These are phyloP conservation scores for Heliocybe sulcata DNA, from an alignment of 1,284 basidiomycete genomes.

Conservation along the genomic window DNA sequence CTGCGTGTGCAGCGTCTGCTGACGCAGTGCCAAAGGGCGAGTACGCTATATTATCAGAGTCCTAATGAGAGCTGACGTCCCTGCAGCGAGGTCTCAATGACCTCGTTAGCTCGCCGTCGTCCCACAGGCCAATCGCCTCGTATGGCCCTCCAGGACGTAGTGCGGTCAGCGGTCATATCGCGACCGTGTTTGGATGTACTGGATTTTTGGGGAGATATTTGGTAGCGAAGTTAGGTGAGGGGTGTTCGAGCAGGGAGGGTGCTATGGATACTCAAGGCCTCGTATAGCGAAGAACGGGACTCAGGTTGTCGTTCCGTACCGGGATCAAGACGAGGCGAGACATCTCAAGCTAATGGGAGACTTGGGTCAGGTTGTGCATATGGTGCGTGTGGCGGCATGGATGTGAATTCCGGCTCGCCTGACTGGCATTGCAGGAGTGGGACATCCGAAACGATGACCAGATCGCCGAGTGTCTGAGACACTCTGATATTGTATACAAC, in stretches of 20 bases:
- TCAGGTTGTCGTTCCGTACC: slow-evolving; percentile 93
- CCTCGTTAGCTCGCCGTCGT: slow-evolving; percentile 48
- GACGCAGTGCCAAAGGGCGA: not conserved
- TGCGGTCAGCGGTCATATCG: slow-evolving; percentile 82
- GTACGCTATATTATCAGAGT: not conserved
- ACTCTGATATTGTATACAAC: slow-evolving; percentile 98
- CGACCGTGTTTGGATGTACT: slow-evolving; percentile 96
- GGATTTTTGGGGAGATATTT: slow-evolving; percentile 95
- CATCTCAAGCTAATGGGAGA: slow-evolving; percentile 93
- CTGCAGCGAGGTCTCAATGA: slow-evolving; percentile 66
- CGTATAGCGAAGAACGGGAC: slow-evolving; percentile 80
- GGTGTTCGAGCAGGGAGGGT: not conserved
- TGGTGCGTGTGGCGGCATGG: slow-evolving; percentile 46
- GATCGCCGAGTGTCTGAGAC: slow-evolving; percentile 90
- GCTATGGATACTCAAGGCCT: not conserved
- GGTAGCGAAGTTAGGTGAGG: slow-evolving; percentile 83
- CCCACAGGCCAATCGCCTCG: slow-evolving; percentile 59
- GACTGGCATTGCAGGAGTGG: slow-evolving; percentile 69
- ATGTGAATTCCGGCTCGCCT: not conserved
- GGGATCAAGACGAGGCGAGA: slow-evolving; percentile 93
- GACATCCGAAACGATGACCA: slow-evolving; percentile 83
- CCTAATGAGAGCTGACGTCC: not conserved
- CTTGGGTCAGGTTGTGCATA: slow-evolving; percentile 91
- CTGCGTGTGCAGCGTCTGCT: slow-evolving; percentile 43
- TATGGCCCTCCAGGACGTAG: slow-evolving; percentile 82